These are phyloP conservation scores for Fusarium cicatricum DNA, from an alignment of 2,329 filamentous ascomycete species.

Conservation along the genomic window DNA sequence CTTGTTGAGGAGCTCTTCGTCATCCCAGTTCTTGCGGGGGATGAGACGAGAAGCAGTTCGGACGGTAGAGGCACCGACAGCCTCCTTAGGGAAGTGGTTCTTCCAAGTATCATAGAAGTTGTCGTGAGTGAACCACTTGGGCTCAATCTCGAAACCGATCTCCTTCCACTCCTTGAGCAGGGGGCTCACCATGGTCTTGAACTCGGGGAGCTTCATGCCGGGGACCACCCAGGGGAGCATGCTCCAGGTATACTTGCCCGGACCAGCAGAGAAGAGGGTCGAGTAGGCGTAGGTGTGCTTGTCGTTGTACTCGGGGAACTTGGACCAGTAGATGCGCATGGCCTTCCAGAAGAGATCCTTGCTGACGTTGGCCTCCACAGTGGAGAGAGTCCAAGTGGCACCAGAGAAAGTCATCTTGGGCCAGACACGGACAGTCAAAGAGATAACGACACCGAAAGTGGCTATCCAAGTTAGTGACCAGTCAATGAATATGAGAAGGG, in stretches of 20 bases:
- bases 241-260: constrained; percentile 40
- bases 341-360: constrained; percentile 46
- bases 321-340: constrained; percentile 45
- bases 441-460: constrained; percentile 54
- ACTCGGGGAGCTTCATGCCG: constrained; percentile 44
- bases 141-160: constrained; percentile 40
- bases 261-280: constrained; percentile 20
- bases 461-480: constrained; percentile 43
- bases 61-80: constrained; percentile 31
- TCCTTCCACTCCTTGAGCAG: constrained; percentile 43
- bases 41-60: constrained; percentile 52
- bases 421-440: constrained; percentile 47
- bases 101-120: constrained; percentile 50
- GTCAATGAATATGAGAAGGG: no score
- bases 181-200: constrained; percentile 45
- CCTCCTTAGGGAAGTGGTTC: constrained; percentile 49
- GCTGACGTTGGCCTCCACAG: constrained; percentile 39
- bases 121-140: constrained; percentile 47
- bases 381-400: constrained; percentile 48
- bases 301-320: constrained; percentile 44
- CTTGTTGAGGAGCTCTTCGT: constrained; percentile 21
- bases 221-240: constrained; percentile 50
- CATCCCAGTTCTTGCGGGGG: constrained; percentile 45
- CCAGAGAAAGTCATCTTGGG: constrained; percentile 46
- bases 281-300: constrained; percentile 43